Conservation (phyloP, 306 rosid genomes). For the Ziziphus jujuba region DNA sequence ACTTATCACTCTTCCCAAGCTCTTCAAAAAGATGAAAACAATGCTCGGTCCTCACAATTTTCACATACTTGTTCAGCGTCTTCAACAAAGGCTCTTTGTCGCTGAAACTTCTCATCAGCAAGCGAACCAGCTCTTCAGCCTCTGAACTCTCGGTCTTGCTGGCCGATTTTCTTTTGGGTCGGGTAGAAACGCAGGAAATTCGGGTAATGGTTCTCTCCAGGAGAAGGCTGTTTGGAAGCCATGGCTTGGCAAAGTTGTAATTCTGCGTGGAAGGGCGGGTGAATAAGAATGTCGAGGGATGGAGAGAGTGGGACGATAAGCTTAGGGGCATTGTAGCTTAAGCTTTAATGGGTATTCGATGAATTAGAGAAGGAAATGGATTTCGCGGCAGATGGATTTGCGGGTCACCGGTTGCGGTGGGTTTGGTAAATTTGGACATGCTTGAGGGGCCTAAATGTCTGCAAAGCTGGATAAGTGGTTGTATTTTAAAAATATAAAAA, state of each 20-base stretch:
- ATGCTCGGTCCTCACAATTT: conserved; percentile 68
- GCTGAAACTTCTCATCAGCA: conserved; percentile 48
- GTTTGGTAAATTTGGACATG: background rate
- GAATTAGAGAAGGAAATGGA: background rate
- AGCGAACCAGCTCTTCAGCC: conserved; percentile 60
- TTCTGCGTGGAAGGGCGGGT: conserved; percentile 24
- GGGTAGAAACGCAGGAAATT: conserved; percentile 44
- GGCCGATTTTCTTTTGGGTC: conserved; percentile 33
- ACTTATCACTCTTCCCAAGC: conserved; percentile 67
- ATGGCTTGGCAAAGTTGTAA: conserved; percentile 22
- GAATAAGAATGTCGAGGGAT: conserved; percentile 15
- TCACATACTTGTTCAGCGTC: conserved; percentile 73
- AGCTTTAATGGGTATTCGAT: background rate
- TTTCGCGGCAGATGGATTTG: background rate
- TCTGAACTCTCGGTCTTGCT: conserved; percentile 42
- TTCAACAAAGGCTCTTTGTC: conserved; percentile 72
- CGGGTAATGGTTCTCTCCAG: conserved; percentile 16
- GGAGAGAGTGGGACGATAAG: conserved; percentile 32
- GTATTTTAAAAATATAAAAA: background rate
- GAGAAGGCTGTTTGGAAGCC: conserved; percentile 25
- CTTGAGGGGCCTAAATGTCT: background rate
- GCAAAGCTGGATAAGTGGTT: background rate
- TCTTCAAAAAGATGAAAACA: conserved; percentile 85
- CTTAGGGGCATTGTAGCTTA: conserved; percentile 28
- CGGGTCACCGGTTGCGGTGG: background rate